Evolutionary conservation across 306 rosid species (phyloP).

Genomic region (Vigna nakashimae): DNA sequence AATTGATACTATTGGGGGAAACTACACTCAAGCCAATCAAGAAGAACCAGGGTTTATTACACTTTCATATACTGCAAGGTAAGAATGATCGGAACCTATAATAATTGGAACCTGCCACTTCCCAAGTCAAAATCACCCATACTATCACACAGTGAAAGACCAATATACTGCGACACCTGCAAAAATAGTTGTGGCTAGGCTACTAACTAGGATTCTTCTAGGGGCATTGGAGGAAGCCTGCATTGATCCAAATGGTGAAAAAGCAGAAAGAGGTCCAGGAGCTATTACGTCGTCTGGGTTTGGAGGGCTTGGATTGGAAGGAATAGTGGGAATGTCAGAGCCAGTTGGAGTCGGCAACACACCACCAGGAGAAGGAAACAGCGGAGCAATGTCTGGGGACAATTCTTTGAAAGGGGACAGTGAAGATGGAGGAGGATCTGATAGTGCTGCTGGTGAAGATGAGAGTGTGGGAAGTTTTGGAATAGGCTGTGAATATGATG

Average conservation of each 20-base stretch:
- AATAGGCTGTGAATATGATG: slow-evolving; percentile 48
- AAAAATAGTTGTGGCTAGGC: slow-evolving; percentile 44
- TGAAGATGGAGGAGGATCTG: slow-evolving; percentile 50
- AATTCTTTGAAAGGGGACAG: slow-evolving; percentile 57
- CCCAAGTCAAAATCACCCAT: slow-evolving; percentile 46
- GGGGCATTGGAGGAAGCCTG: slow-evolving; percentile 59
- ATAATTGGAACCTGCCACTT: slow-evolving; percentile 46
- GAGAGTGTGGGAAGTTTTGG: slow-evolving; percentile 52
- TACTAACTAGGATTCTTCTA: slow-evolving; percentile 38
- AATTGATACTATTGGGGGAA: slow-evolving; percentile 6
- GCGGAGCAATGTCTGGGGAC: slow-evolving; percentile 87
- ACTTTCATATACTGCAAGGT: slow-evolving; percentile 41
- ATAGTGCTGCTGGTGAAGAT: slow-evolving; percentile 54
- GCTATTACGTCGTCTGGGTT: slow-evolving; percentile 71
- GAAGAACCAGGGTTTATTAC: slow-evolving; percentile 39
- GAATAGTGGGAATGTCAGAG: slow-evolving; percentile 74
- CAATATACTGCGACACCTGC: slow-evolving; percentile 53
- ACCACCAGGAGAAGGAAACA: slow-evolving; percentile 84
- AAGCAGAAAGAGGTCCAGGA: slow-evolving; percentile 63
- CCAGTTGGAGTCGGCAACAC: slow-evolving; percentile 63
- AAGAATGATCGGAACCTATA: slow-evolving; percentile 42
- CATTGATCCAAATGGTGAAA: slow-evolving; percentile 65
- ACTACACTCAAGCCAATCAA: slow-evolving; percentile 35
- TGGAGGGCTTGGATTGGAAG: slow-evolving; percentile 90
- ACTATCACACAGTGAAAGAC: slow-evolving; percentile 49